These are phyloP conservation scores for Strobilomyces dryophilus DNA, from an alignment of 768 basidiomycete genomes.

Conservation along the genomic window DNA sequence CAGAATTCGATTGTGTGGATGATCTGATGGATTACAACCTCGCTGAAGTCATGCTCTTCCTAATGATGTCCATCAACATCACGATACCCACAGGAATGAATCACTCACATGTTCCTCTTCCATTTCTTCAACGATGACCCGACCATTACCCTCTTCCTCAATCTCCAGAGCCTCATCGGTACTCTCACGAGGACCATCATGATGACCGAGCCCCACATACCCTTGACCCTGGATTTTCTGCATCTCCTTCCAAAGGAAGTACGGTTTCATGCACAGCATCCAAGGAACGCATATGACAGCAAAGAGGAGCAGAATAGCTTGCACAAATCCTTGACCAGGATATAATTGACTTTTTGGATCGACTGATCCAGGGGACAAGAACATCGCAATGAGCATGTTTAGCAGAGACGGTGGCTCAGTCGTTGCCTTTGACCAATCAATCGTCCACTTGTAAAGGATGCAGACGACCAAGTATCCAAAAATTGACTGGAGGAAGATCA, in stretches of 20 bases:
- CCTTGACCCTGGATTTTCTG: constrained; percentile 78
- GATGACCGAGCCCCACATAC: constrained; percentile 65
- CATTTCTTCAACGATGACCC: constrained; percentile 67
- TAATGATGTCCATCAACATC: constrained; percentile 25
- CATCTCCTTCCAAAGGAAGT: constrained; percentile 87
- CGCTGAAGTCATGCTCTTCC: constrained; percentile 90
- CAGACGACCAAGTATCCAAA: constrained; percentile 94
- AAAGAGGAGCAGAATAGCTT: constrained; percentile 69
- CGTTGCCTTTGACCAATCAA: constrained; percentile 78
- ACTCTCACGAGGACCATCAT: constrained; percentile 51
- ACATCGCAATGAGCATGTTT: constrained; percentile 97
- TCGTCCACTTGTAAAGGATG: constrained; percentile 96
- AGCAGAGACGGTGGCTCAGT: constrained; percentile 82
- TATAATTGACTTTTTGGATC: constrained; percentile 70
- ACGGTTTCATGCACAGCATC: constrained; percentile 91
- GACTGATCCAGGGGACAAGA: constrained; percentile 83
- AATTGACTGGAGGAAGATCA: constrained; percentile 96
- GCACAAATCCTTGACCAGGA: constrained; percentile 81
- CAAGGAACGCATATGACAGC: constrained; percentile 91
- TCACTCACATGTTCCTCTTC: constrained; percentile 66
- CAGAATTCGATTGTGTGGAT: constrained; percentile 99
- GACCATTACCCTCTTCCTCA: constrained; percentile 79
- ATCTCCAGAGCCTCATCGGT: constrained; percentile 64
- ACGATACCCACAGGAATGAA: constrained; percentile 7
- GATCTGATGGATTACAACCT: constrained; percentile 93